Percentiles rank a stretch among this genome's conserved stretches.
phyloP scores from a whole-genome alignment of 140 eudicot species.

The Erigeron philadelphicus region DNA sequence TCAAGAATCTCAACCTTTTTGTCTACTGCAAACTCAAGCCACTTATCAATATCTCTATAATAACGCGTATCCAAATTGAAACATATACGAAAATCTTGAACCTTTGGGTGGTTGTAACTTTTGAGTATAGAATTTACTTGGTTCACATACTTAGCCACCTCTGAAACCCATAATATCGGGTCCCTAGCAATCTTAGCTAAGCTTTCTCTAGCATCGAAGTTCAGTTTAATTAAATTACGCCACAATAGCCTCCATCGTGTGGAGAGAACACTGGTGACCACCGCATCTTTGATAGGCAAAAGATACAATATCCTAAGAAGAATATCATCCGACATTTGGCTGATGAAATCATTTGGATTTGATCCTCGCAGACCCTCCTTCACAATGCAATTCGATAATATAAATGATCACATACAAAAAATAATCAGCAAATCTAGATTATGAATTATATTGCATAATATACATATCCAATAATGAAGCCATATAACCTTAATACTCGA shows the following conservation, averaged over 20 bases:
- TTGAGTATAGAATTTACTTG: slow-evolving; percentile 32
- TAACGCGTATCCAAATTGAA: slow-evolving; percentile 23
- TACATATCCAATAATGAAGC: no score
- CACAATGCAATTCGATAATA: no score
- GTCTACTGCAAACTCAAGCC: slow-evolving; percentile 39
- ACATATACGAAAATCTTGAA: slow-evolving; percentile 29
- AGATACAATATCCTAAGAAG: slow-evolving; percentile 35
- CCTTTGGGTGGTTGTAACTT: slow-evolving; percentile 20
- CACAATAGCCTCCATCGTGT: slow-evolving; percentile 38
- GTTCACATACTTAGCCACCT: slow-evolving; percentile 27
- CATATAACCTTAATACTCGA: no score
- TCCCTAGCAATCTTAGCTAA: slow-evolving; percentile 19
- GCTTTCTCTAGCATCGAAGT: slow-evolving; percentile 29
- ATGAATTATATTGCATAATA: no score
- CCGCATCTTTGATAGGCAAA: slow-evolving; percentile 36
- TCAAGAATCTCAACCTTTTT: slow-evolving; percentile 38
- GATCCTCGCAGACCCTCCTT: not conserved
- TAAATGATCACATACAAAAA: no score
- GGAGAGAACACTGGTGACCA: slow-evolving; percentile 36
- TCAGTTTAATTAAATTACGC: slow-evolving; percentile 21
- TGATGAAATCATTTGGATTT: slow-evolving; percentile 31
- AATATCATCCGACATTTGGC: slow-evolving; percentile 41
- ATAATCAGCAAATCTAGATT: no score
- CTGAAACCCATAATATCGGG: not conserved
- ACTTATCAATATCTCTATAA: slow-evolving; percentile 19